Percentiles rank a stretch among this genome's conserved stretches.
Conservation (phyloP, 2,329 filamentous ascomycete species). For the Colletotrichum kahawae region DNA sequence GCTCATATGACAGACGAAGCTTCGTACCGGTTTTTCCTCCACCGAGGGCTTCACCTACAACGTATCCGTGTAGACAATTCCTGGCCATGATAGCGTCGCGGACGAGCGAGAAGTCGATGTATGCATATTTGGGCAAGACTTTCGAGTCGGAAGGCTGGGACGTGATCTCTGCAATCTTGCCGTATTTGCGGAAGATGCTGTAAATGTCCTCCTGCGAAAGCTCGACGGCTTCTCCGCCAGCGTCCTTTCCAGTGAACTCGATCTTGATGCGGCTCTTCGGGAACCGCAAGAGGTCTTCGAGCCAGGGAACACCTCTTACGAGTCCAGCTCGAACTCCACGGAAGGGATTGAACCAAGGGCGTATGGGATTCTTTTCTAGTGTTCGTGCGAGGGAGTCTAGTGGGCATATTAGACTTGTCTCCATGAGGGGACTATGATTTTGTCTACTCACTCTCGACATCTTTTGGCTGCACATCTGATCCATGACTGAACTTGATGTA, state of each 20-base stretch:
- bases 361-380: conserved; percentile 74
- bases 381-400: conserved; percentile 57
- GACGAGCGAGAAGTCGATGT: conserved; percentile 75
- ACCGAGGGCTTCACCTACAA: conserved; percentile 70
- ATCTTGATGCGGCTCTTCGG: conserved; percentile 79
- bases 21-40: conserved; percentile 79
- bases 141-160: conserved; percentile 88
- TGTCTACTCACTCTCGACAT: conserved; percentile 45
- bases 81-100: conserved; percentile 85
- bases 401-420: conserved; percentile 2
- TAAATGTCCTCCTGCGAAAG: conserved; percentile 88
- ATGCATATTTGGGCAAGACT: conserved; percentile 78
- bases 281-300: conserved; percentile 87
- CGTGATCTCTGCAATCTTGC: conserved; percentile 86
- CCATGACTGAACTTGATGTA: conserved; percentile 82
- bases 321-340: conserved; percentile 71
- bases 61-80: conserved; percentile 89
- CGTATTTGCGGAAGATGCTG: conserved; percentile 85
- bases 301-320: conserved; percentile 87
- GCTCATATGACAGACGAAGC: conserved; percentile 84
- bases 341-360: conserved; percentile 91
- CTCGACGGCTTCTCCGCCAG: conserved; percentile 76
- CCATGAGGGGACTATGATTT: accelerated
- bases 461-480: conserved; percentile 38
- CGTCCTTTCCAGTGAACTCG: conserved; percentile 79